phyloP scores from a whole-genome alignment of 495 filamentous ascomycete genomes.

The Lophiotrema nucula region DNA sequence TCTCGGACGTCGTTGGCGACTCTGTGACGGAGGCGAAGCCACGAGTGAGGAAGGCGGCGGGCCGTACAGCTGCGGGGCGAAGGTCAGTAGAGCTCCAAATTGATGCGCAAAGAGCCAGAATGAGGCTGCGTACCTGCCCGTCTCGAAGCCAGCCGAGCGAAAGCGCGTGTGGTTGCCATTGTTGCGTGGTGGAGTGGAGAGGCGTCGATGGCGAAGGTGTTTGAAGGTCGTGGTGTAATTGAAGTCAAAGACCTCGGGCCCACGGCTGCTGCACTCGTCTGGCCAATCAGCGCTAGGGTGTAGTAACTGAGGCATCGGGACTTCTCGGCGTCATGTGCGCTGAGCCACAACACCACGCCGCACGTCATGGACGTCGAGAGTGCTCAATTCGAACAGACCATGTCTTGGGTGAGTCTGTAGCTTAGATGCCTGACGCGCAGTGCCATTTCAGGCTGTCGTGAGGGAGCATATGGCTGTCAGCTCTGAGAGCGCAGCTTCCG shows the following conservation, averaged over 20 bases:
- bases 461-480: no score
- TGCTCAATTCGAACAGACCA: no score
- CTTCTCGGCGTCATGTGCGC: conserved; percentile 7
- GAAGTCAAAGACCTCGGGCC: no score
- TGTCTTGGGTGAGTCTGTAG: no score
- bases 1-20: conserved; percentile 8
- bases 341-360: no score
- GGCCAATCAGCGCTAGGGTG: no score
- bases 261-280: no score
- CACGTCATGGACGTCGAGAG: no score
- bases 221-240: conserved; percentile 3
- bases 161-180: conserved; percentile 31
- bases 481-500: no score
- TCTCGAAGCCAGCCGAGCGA: conserved; percentile 29
- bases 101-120: background rate
- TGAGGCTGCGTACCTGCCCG: conserved; percentile 20
- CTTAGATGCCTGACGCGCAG: no score
- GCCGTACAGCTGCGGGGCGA: conserved; percentile 30
- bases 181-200: conserved; percentile 8
- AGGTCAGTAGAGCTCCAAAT: conserved; percentile 12
- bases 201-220: background rate
- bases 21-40: conserved; percentile 31
- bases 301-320: background rate
- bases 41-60: conserved; percentile 30
- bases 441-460: no score